phyloP scores from a whole-genome alignment of 768 basidiomycete genomes.

The Pleurotus platypus region DNA sequence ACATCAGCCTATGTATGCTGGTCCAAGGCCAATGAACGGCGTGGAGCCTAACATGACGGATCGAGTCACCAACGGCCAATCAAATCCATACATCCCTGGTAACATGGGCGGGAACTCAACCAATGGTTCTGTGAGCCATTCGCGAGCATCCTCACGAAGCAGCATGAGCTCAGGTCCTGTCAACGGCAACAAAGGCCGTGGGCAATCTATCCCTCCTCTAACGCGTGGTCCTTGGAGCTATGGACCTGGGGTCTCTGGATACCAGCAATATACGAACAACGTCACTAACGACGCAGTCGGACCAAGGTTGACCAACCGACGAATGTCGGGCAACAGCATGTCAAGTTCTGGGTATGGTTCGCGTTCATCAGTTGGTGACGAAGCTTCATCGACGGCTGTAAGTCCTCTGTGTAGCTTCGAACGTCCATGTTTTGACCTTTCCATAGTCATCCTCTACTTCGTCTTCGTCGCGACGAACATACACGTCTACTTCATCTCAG shows the following conservation, averaged over 20 bases:
- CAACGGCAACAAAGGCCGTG: constrained; percentile 17
- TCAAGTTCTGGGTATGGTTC: constrained; percentile 54
- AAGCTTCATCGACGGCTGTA: constrained; percentile 74
- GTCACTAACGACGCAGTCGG: constrained; percentile 52
- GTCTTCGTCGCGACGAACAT: constrained; percentile 76
- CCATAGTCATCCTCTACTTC: constrained; percentile 72
- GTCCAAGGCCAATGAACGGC: constrained; percentile 16
- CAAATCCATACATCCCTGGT: constrained; percentile 23
- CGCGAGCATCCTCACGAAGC: constrained; percentile 25
- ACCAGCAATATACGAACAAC: constrained; percentile 14
- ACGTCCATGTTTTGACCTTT: constrained; percentile 6
- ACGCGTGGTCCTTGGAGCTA: constrained; percentile 64
- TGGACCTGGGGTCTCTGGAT: constrained; percentile 41
- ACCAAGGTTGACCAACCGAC: constrained; percentile 61
- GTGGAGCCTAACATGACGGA: constrained; percentile 17
- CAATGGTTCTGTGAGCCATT: constrained; percentile 22
- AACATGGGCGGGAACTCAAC: constrained; percentile 13
- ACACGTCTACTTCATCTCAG: constrained; percentile 70
- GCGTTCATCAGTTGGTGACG: constrained; percentile 58
- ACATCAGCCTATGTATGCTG: constrained; percentile 11
- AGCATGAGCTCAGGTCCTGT: constrained; percentile 16
- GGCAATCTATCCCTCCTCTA: constrained; percentile 17
- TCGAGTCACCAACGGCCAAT: constrained; percentile 23
- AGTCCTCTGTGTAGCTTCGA: constrained; percentile 26
- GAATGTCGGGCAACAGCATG: constrained; percentile 38